Base-by-base conservation (phyloP, 2,329 filamentous ascomycete species). In the Cytospora piceae region DNA sequence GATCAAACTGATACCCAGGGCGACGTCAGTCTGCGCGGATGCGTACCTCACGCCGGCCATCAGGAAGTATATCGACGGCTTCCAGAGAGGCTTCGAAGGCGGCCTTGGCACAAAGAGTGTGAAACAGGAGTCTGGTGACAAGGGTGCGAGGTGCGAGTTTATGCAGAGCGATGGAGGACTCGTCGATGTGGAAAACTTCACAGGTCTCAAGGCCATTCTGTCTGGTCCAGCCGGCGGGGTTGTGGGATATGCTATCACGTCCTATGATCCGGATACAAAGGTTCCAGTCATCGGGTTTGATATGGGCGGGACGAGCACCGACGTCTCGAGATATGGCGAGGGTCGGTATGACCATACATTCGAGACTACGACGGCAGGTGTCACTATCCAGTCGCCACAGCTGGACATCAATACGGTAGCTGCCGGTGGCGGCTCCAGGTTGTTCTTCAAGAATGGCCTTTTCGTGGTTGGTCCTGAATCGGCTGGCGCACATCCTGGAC, bases 341-440 rank as follows among this genome's bases (percentile, higher is more conserved):
- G 94, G 94, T 20, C 84, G 92, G 63, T 94, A 96, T 72, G 94
- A 97, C 72, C 94, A 97, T 72, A 93, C 96, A 0, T 97, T 97
- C 71, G 94, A 96, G 77, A 96, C 93, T 0, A 96, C 92, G 0
- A 96, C 93, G 0, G 94, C 94, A 0, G 94, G 94, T n/a, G 92
- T 97, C 0, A 94, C 93, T 0, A 95, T 97, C 32, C 93, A 97
- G 72, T 94, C 91, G 0, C 94, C 94, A 0, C 93, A 97, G 73
- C 84, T 97, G 0, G 93, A 97, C 73, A 97, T 97, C 79, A 97
- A 97, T 76, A 97, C 94, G 0, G 94, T 97, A 0, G 94, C 94
- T 7, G 94, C 94, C 3, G 94, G 94, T 56, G 94, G 94, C 69
- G 93, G 93, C 8, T 94, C 91, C 0, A 83, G 90, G 34, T 82